Percentiles rank a stretch among this genome's conserved stretches.
These are phyloP conservation scores for Geosmithia flava DNA, from an alignment of 2,329 filamentous ascomycete species.

Conservation along the genomic window DNA sequence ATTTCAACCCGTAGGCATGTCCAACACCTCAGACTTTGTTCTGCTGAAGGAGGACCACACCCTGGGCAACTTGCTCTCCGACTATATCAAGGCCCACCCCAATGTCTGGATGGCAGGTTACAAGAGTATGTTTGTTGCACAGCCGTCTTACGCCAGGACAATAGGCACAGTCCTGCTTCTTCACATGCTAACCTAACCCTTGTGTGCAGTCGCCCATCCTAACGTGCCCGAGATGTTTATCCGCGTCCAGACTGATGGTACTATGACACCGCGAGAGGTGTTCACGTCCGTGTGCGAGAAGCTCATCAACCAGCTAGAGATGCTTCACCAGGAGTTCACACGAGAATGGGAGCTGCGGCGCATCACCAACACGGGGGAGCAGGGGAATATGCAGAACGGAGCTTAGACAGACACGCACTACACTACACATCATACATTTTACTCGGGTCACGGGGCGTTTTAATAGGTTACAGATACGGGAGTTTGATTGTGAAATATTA, in stretches of 20 bases:
- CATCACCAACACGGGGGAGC: slow-evolving; percentile 59
- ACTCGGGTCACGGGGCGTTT: not conserved
- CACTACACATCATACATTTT: not conserved
- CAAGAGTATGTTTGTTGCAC: slow-evolving; percentile 46
- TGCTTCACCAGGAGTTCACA: slow-evolving; percentile 76
- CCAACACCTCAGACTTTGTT: slow-evolving; percentile 89
- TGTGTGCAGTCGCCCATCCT: slow-evolving; percentile 35
- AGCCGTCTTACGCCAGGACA: slow-evolving; percentile 11
- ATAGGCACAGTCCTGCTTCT: not conserved
- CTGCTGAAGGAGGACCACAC: slow-evolving; percentile 97
- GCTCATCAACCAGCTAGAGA: slow-evolving; percentile 68
- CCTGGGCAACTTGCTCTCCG: slow-evolving; percentile 76
- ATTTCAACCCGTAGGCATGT: slow-evolving; percentile 48
- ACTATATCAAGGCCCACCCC: slow-evolving; percentile 72
- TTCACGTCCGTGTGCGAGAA: slow-evolving; percentile 71
- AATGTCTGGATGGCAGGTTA: slow-evolving; percentile 88
- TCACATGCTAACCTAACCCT: slow-evolving; percentile 10
- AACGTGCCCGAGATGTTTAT: slow-evolving; percentile 53
- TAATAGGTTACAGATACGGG: not conserved
- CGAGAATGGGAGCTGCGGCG: slow-evolving; percentile 84
- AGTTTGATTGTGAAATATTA: not conserved
- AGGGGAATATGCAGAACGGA: slow-evolving; percentile 29
- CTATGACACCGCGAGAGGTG: slow-evolving; percentile 78
- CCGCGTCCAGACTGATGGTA: slow-evolving; percentile 85
- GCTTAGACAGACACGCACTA: not conserved